A percentile compares a stretch with the other conserved stretches of the same genome.
Conservation (phyloP, 2,329 filamentous ascomycete genomes). For the Fusarium burgessii region DNA sequence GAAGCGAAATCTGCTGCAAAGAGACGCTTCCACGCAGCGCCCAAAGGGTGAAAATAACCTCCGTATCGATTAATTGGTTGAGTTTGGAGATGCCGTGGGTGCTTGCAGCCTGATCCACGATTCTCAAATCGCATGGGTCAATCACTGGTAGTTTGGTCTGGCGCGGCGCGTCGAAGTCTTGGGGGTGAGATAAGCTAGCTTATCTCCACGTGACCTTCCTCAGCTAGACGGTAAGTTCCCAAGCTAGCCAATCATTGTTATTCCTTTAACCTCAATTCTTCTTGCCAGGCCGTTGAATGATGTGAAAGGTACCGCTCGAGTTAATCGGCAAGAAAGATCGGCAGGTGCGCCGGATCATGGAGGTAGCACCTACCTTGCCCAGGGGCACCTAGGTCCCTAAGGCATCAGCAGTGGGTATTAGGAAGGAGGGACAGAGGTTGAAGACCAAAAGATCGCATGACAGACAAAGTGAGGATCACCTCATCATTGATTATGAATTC, state of each 20-base stretch:
- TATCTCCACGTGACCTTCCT: constrained; percentile 34
- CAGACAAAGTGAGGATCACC: background rate
- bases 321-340: background rate
- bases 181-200: constrained; percentile 4
- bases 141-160: constrained; percentile 25
- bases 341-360: background rate
- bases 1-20: background rate
- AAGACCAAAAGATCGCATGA: background rate
- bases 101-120: constrained; percentile 27
- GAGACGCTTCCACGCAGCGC: constrained; percentile 15
- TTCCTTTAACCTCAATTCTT: constrained; percentile 32
- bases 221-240: background rate
- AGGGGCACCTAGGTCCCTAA: background rate
- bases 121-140: constrained; percentile 38
- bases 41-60: background rate
- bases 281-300: background rate
- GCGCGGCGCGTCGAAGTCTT: constrained; percentile 40
- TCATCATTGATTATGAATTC: background rate
- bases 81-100: constrained; percentile 22
- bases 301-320: background rate
- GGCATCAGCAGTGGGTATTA: background rate
- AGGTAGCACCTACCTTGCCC: background rate
- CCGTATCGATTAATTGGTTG: constrained; percentile 4
- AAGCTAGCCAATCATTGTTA: constrained; percentile 8
- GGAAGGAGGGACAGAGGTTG: background rate